Conservation (phyloP, 2,329 filamentous ascomycete species). For the Didymella glomerata region DNA sequence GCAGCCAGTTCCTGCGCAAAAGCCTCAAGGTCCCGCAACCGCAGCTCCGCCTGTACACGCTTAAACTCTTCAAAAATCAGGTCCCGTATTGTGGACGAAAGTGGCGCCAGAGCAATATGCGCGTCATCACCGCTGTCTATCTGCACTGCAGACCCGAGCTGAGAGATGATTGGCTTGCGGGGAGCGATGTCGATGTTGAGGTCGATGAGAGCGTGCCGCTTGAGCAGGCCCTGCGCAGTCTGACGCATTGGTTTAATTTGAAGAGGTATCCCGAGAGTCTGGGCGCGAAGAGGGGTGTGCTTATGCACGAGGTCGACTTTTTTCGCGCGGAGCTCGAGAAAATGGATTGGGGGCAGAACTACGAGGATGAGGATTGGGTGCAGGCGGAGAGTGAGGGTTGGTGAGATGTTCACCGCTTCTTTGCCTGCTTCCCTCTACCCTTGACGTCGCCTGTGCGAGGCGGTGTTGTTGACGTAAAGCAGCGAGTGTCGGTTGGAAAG, state of each 20-base stretch:
- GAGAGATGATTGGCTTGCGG: constrained; percentile 92
- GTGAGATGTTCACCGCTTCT: constrained; percentile 23
- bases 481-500: neutral
- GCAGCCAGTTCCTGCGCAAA: constrained; percentile 88
- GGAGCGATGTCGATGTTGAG: constrained; percentile 89
- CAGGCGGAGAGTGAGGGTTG: constrained; percentile 41
- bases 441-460: neutral
- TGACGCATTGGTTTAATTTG: constrained; percentile 96
- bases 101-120: constrained; percentile 98
- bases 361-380: constrained; percentile 34
- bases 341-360: constrained; percentile 53
- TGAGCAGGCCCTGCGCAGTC: constrained; percentile 85
- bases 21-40: constrained; percentile 89
- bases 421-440: neutral
- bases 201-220: constrained; percentile 92
- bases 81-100: constrained; percentile 98
- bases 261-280: constrained; percentile 82
- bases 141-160: constrained; percentile 91
- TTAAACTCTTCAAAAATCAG: constrained; percentile 98
- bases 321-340: constrained; percentile 60
- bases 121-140: constrained; percentile 96
- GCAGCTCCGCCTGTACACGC: constrained; percentile 86
- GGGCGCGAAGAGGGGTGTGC: constrained; percentile 55
- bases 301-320: constrained; percentile 58
- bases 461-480: neutral